Evolutionary conservation across 768 basidiomycete species (phyloP).

Genomic region (Suillus bovinus): DNA sequence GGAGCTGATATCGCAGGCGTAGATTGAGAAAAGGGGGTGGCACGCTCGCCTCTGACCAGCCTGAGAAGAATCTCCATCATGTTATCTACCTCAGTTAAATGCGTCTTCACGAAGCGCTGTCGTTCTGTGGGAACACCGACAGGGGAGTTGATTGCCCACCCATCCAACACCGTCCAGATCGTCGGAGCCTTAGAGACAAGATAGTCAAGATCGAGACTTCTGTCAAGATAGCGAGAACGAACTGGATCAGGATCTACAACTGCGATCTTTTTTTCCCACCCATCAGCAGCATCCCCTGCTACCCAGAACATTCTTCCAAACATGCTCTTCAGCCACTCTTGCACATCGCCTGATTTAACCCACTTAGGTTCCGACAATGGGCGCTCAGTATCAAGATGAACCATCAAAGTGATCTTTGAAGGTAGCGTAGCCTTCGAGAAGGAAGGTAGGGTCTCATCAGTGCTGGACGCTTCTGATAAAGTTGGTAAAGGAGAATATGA

Average conservation of each 20-base stretch:
- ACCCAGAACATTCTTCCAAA: conserved; percentile 89
- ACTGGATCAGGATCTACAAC: conserved; percentile 96
- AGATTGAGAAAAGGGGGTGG: conserved; percentile 66
- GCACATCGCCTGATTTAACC: conserved; percentile 93
- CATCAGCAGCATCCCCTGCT: conserved; percentile 77
- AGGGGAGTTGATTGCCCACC: conserved; percentile 85
- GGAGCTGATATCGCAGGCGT: conserved; percentile 62
- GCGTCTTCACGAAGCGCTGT: conserved; percentile 85
- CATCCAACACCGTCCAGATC: conserved; percentile 85
- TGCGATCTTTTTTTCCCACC: conserved; percentile 93
- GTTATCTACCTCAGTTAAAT: conserved; percentile 84
- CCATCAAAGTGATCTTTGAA: conserved; percentile 59
- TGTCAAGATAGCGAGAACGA: conserved; percentile 33
- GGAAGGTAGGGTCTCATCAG: conserved; percentile 71
- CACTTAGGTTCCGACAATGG: conserved; percentile 96
- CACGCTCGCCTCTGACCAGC: conserved; percentile 87
- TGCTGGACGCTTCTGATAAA: conserved; percentile 39
- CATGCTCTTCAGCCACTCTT: conserved; percentile 90
- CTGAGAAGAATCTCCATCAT: conserved; percentile 91
- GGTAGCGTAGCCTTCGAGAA: conserved; percentile 59
- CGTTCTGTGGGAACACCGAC: conserved; percentile 76
- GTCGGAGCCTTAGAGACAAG: conserved; percentile 71
- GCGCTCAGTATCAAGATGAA: conserved; percentile 82
- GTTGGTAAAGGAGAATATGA: conserved; percentile 64
- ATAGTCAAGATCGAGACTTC: conserved; percentile 4